Evolutionary conservation across 228 moss, liverwort and hornwort species (phyloP).

Genomic region (Sphagnum magellanicum): DNA sequence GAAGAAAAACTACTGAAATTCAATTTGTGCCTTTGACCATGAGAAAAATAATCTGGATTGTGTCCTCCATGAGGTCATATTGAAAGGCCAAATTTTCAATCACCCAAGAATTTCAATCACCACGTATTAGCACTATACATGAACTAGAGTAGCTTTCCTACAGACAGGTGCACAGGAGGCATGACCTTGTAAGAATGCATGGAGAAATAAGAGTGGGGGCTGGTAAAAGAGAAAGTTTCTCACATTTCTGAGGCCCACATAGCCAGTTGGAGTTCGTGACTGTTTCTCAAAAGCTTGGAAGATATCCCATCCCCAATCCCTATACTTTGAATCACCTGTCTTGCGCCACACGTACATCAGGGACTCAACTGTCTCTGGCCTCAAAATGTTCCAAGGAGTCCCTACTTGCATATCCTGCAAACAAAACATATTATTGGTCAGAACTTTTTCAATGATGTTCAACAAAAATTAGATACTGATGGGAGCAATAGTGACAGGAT

Average conservation of each 20-base stretch:
- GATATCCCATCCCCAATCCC: constrained; percentile 98
- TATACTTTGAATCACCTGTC: constrained; percentile 86
- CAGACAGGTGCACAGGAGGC: too few relatives aligned
- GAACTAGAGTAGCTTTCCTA: too few relatives aligned
- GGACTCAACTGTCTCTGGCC: constrained; percentile 97
- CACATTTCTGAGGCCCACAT: constrained; percentile 75
- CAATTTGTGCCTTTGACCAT: too few relatives aligned
- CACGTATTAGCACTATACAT: too few relatives aligned
- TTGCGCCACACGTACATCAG: constrained; percentile 90
- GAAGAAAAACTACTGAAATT: not conserved
- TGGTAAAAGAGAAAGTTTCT: constrained; percentile 10
- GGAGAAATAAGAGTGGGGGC: too few relatives aligned
- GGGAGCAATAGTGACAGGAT: too few relatives aligned
- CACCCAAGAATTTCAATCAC: too few relatives aligned
- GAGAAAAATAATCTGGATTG: too few relatives aligned
- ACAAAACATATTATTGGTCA: not conserved
- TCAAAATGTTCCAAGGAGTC: constrained; percentile 71
- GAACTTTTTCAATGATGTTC: constrained; percentile 67
- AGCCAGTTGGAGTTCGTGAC: constrained; percentile 63
- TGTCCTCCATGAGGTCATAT: too few relatives aligned
- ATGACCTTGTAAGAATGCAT: too few relatives aligned
- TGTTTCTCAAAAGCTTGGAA: constrained; percentile 90
- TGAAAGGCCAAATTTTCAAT: too few relatives aligned
- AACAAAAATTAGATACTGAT: not conserved
- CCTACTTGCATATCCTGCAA: constrained; percentile 48